Evolutionary conservation across 768 basidiomycete species (phyloP).

Genomic region (Collybia sordida): DNA sequence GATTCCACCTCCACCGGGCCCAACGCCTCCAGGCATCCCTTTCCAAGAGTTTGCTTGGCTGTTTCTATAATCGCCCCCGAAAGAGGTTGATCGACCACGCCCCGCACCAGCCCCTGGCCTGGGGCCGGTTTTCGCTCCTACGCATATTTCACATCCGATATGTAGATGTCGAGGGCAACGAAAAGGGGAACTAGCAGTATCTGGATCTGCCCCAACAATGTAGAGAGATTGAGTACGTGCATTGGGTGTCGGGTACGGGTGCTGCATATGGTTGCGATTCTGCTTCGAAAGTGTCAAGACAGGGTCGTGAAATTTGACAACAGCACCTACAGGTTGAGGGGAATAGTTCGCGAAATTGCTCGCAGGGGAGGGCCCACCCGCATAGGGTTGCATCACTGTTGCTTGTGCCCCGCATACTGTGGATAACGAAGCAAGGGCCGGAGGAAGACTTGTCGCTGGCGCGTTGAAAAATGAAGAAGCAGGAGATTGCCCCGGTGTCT

Average conservation of each 20-base stretch:
- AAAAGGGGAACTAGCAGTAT: conserved; percentile 59
- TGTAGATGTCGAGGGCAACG: conserved; percentile 76
- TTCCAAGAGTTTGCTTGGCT: conserved; percentile 27
- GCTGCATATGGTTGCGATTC: conserved; percentile 5
- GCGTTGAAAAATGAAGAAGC: conserved; percentile 21
- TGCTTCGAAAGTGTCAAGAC: conserved; percentile 7
- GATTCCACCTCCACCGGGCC: conserved; percentile 47
- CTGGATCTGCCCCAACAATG: conserved; percentile 59
- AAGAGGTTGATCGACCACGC: conserved; percentile 21
- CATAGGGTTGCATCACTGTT: background rate
- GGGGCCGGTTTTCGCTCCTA: conserved; percentile 50
- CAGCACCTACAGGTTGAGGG: conserved; percentile 11
- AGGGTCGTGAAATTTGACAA: background rate
- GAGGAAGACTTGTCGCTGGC: conserved; percentile 16
- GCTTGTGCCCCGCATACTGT: conserved; percentile 15
- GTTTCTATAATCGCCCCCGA: conserved; percentile 10
- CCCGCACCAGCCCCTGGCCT: conserved; percentile 24
- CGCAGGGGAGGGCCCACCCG: conserved; percentile 22
- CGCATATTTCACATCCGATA: conserved; percentile 74
- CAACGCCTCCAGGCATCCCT: conserved; percentile 30
- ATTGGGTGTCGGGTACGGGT: conserved; percentile 24
- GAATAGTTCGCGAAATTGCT: conserved; percentile 8
- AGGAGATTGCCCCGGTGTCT: conserved; percentile 16
- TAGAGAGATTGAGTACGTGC: conserved; percentile 53
- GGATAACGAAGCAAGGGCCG: conserved; percentile 21